phyloP scores from a whole-genome alignment of 1,284 basidiomycete species.

The Leccinum subfulvum region DNA sequence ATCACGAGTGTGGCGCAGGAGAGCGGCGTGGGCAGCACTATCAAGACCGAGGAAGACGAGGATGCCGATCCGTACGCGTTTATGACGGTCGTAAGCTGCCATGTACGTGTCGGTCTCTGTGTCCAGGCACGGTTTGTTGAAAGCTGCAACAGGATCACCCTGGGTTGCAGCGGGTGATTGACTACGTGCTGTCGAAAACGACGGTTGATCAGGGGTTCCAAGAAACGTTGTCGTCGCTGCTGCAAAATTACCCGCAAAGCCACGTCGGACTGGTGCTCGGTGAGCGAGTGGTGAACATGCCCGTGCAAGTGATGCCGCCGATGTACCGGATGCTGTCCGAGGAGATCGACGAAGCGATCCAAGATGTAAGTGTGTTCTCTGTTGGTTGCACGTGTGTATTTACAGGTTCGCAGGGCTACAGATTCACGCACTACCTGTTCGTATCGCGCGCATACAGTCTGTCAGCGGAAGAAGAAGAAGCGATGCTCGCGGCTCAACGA shows the following conservation, averaged over 20 bases:
- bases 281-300: slow-evolving; percentile 90
- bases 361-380: slow-evolving; percentile 47
- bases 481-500: slow-evolving; percentile 24
- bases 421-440: slow-evolving; percentile 71
- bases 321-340: slow-evolving; percentile 85
- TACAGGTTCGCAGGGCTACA: slow-evolving; percentile 54
- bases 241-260: slow-evolving; percentile 23
- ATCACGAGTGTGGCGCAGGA: slow-evolving; percentile 66
- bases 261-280: slow-evolving; percentile 82
- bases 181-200: slow-evolving; percentile 63
- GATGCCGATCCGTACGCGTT: slow-evolving; percentile 82
- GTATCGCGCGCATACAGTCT: slow-evolving; percentile 75
- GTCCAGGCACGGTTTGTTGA: neutral
- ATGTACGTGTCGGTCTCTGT: slow-evolving; percentile 43
- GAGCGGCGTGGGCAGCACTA: slow-evolving; percentile 72
- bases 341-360: slow-evolving; percentile 71
- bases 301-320: slow-evolving; percentile 84
- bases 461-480: slow-evolving; percentile 56
- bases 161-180: slow-evolving; percentile 67
- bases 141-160: slow-evolving; percentile 58
- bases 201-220: slow-evolving; percentile 50
- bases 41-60: slow-evolving; percentile 89
- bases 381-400: neutral
- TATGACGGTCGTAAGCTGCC: slow-evolving; percentile 80
- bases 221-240: slow-evolving; percentile 47